phyloP scores from a whole-genome alignment of 768 basidiomycete genomes.

The Heimioporus sp. region DNA sequence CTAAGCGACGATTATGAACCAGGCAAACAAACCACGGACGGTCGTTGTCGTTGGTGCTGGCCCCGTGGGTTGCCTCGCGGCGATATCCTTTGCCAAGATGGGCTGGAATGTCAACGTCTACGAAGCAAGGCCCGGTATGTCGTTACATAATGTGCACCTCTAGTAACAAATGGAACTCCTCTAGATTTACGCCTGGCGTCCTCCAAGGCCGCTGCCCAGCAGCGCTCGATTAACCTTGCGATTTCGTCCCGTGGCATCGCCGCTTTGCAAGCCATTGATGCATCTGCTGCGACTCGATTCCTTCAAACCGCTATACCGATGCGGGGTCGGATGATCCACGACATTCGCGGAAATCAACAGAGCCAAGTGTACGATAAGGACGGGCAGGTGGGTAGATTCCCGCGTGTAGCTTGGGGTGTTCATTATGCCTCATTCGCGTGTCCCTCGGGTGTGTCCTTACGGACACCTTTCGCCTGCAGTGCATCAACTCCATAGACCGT shows the following conservation, averaged over 20 bases:
- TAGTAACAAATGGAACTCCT: conserved; percentile 13
- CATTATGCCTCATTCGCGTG: conserved; percentile 13
- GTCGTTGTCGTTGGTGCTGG: conserved; percentile 84
- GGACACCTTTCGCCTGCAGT: conserved; percentile 47
- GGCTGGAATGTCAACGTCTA: conserved; percentile 85
- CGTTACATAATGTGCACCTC: conserved; percentile 7
- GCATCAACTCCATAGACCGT: conserved; percentile 92
- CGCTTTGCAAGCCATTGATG: conserved; percentile 80
- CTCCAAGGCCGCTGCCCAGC: conserved; percentile 61
- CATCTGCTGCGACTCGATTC: conserved; percentile 64
- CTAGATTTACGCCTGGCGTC: conserved; percentile 74
- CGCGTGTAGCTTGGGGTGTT: conserved; percentile 9
- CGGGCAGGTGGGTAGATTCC: conserved; percentile 66
- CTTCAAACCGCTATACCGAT: conserved; percentile 85
- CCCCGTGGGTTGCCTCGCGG: conserved; percentile 91
- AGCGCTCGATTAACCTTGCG: conserved; percentile 94
- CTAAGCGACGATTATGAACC: background rate
- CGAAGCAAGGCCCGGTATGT: conserved; percentile 74
- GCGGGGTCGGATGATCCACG: conserved; percentile 95
- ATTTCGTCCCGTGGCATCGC: conserved; percentile 92
- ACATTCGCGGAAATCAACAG: conserved; percentile 62
- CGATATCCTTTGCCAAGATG: conserved; percentile 78
- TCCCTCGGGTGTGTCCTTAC: conserved; percentile 22
- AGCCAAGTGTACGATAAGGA: conserved; percentile 88
- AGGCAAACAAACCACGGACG: conserved; percentile 31